Base-by-base conservation (phyloP, 2,329 filamentous ascomycete species). In the Nemania sp. region DNA sequence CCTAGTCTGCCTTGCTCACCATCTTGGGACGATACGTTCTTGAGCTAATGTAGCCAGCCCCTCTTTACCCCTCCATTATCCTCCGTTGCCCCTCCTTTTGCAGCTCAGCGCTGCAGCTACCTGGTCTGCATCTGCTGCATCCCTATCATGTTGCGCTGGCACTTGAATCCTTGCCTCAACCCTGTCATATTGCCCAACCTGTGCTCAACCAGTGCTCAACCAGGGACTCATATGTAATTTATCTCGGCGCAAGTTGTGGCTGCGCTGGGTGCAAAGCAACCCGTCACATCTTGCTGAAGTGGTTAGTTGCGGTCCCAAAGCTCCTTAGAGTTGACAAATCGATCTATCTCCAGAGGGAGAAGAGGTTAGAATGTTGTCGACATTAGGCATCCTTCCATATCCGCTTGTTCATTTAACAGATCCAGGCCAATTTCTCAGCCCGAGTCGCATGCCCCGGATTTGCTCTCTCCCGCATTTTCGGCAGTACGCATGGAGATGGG, bases 61-160 rank as follows among this genome's bases (percentile, higher is more conserved):
- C 64, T 64, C 63, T 57, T 63, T 67, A 65, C 64, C 64, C 64
- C 64, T 67, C 64, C 64, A 66, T 66, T 49, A 55, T 59, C 61
- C 40, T 50, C 50, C 53, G 45, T 43, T 65, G 60, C 64, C 63
- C 63, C 64, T 65, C 64, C 54, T 64, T 62, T 62, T 57, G 57
- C 40, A 54, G 53, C 57, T 62, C 57, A 49, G 36, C 58, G 57
- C 47, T 62, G 64, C 64, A 64, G 59, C 55, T 61, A 43, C n/a
- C n/a, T n/a, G n/a, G 54, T 54, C 54, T 63, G 64, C 64, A 67
- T 58, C 49, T 49, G 50, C 59, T 65, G 64, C 64, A 64, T 60
- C 56, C 65, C 54, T 56, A 56, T 61, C 56, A 61, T 60, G 63
- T 62, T 66, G 64, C 61, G 65, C 52, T 67, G 65, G 65, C 64